phyloP scores from a whole-genome alignment of 2,329 filamentous ascomycete genomes.

The Pseudogymnoascus sp. region DNA sequence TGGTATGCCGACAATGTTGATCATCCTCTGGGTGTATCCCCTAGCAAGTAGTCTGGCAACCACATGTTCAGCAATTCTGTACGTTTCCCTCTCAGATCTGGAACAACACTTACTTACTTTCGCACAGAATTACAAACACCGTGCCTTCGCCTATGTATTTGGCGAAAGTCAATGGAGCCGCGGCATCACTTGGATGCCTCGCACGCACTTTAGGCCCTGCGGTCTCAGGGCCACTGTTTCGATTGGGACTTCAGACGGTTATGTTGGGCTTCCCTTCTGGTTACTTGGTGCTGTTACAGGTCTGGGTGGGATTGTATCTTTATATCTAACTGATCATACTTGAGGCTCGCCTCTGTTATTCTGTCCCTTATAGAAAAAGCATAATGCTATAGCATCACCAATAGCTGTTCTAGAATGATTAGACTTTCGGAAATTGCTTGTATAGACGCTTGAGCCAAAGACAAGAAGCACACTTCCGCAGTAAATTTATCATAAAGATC shows the following conservation, averaged over 20 bases:
- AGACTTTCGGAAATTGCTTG: too few relatives aligned
- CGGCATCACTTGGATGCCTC: conserved; percentile 7
- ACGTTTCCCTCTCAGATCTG: neutral
- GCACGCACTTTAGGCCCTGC: neutral
- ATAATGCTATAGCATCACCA: too few relatives aligned
- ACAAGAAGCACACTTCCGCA: too few relatives aligned
- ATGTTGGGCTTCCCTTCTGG: conserved; percentile 6
- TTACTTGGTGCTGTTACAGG: neutral
- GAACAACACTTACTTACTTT: neutral
- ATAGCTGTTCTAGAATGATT: too few relatives aligned
- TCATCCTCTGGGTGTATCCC: neutral
- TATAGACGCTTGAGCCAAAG: too few relatives aligned
- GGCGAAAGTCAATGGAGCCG: conserved; percentile 1
- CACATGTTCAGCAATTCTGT: neutral
- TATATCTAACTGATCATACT: neutral
- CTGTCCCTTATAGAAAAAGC: too few relatives aligned
- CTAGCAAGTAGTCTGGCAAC: neutral
- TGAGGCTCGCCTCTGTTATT: neutral
- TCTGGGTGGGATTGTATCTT: neutral
- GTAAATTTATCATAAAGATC: too few relatives aligned
- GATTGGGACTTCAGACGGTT: neutral
- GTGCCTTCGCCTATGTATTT: neutral
- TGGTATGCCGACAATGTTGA: neutral
- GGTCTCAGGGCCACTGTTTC: neutral
- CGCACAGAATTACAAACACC: neutral